Base-by-base conservation (phyloP, 1,284 basidiomycete genomes). In the Mycosarcoma maydis region DNA sequence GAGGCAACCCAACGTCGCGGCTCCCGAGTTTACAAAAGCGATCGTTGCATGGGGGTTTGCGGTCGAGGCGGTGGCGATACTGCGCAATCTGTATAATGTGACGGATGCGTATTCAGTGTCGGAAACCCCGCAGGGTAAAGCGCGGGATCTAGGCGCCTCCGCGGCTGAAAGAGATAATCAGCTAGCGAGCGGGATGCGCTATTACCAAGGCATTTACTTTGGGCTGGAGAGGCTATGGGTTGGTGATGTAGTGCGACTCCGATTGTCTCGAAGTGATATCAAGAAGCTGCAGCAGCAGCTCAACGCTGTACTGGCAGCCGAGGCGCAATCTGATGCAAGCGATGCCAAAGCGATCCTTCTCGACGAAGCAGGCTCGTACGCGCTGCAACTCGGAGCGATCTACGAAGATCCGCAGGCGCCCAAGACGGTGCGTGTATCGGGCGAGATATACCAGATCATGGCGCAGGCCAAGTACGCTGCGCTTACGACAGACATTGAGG, bases 171-270 rank as follows among this genome's bases (percentile, higher is more conserved):
- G 16, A 4, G 33, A 45, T 4, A 14, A 14, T 16, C 33, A 48
- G 30, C 22, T 23, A 32, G 16, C 51, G n/a, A 54, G 39, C 4
- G 61, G 51, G 6, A 23, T 48, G 33, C 65, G 43, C 2, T 73
- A 73, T 42, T 75, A 51, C n/a, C 74, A 75, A 37, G 76, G 76
- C 19, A 42, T 73, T 30, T 60, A 66, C 32, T 53, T 74, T 17
- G 76, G 76, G 8, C 43, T 55, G 6, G 76, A 78, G 47, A 49
- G 75, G 0, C 60, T 78, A 20, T 78, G 76, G 76, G 72, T 70
- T 1, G 76, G 75, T 27, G 76, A 78, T 17, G 52, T 75, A 39
- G 74, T 78, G 14, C 55, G 76, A 13, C 60, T 78, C 8, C 38
- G 46, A 20, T 51, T 78, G 8, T 34, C 44, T 5, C 38, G 9